Percentiles rank a stretch among this genome's conserved stretches.
Evolutionary conservation across 148 eudicot genomes (phyloP).

Genomic region (Diospyros lotus): DNA sequence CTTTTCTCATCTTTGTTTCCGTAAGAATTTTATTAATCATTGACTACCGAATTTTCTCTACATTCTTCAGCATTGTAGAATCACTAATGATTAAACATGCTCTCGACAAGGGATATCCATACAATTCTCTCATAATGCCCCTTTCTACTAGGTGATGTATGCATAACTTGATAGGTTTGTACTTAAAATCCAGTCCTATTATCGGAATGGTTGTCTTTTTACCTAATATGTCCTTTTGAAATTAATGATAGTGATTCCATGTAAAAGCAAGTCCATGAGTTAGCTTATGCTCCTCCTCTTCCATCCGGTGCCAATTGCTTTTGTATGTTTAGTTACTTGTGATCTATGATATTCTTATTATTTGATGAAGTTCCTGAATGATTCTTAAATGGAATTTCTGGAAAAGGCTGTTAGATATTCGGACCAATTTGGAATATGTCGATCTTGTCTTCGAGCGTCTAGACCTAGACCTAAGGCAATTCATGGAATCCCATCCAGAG

Average conservation of each 20-base stretch:
- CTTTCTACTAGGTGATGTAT: background rate
- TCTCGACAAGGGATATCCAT: background rate
- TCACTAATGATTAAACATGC: background rate
- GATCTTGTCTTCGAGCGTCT: background rate
- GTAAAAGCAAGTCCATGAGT: background rate
- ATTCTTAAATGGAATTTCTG: background rate
- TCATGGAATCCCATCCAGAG: background rate
- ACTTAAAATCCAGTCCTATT: background rate
- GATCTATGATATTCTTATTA: background rate
- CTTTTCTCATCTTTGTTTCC: too few species aligned
- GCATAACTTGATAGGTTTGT: background rate
- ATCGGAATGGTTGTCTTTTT: background rate
- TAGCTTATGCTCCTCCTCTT: background rate
- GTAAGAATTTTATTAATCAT: background rate
- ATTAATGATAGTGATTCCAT: background rate
- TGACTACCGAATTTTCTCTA: background rate
- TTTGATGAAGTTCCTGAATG: background rate
- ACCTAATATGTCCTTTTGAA: background rate
- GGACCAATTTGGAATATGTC: background rate
- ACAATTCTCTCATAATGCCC: background rate
- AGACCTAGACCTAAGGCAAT: background rate
- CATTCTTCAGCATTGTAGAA: background rate
- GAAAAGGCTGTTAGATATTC: background rate
- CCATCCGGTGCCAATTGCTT: background rate
- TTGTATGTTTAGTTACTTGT: background rate